Conservation (phyloP, 2,329 filamentous ascomycete species). For the Dryadomyces quercivorus region DNA sequence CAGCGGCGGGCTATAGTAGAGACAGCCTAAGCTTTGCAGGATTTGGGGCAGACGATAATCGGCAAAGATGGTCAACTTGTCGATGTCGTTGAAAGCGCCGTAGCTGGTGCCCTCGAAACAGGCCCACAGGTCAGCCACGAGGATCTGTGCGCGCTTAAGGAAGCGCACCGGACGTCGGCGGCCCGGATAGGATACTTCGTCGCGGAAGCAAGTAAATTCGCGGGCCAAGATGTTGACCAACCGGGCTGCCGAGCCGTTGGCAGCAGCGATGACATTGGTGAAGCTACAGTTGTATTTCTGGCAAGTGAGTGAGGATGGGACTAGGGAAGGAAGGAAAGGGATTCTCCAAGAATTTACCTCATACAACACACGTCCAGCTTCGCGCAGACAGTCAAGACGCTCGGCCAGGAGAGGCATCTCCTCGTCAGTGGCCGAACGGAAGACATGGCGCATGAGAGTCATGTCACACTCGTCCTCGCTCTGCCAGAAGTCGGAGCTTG, state of each 20-base stretch:
- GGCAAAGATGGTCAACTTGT: slow-evolving; percentile 96
- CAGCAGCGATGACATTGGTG: slow-evolving; percentile 58
- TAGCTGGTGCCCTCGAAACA: slow-evolving; percentile 74
- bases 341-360: slow-evolving; percentile 38
- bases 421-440: slow-evolving; percentile 76
- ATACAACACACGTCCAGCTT: slow-evolving; percentile 70
- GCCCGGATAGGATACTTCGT: slow-evolving; percentile 65
- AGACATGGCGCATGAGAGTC: slow-evolving; percentile 61
- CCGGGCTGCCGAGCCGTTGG: slow-evolving; percentile 65
- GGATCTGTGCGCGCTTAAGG: slow-evolving; percentile 89
- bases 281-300: slow-evolving; percentile 69
- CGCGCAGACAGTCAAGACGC: slow-evolving; percentile 65
- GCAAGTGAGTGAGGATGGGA: not conserved
- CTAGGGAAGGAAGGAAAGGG: not conserved
- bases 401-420: slow-evolving; percentile 75
- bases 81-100: slow-evolving; percentile 78
- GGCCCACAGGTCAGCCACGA: slow-evolving; percentile 94
- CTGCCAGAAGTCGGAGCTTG: slow-evolving; percentile 76
- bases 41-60: slow-evolving; percentile 97
- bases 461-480: slow-evolving; percentile 65
- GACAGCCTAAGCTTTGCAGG: slow-evolving; percentile 66
- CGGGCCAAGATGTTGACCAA: slow-evolving; percentile 77
- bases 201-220: slow-evolving; percentile 76
- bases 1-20: slow-evolving; percentile 74
- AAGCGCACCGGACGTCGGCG: slow-evolving; percentile 60